These are phyloP conservation scores for Pseudocercospora cruenta DNA, from an alignment of 2,329 filamentous ascomycete species.

Conservation along the genomic window DNA sequence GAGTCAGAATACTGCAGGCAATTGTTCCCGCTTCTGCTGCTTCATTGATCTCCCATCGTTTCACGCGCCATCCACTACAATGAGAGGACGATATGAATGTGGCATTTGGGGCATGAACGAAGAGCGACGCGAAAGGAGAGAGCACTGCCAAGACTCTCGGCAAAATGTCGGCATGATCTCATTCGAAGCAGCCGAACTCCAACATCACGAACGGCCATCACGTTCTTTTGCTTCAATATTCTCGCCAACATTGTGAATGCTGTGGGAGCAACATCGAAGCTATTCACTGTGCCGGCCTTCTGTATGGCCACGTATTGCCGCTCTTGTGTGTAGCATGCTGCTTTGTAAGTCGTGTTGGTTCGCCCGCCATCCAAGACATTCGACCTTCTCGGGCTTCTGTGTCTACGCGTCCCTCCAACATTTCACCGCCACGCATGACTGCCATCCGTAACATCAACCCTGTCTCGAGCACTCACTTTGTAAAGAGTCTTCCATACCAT, in stretches of 20 bases:
- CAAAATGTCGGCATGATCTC: background rate
- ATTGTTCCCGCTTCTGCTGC: background rate
- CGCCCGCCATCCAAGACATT: conserved; percentile 5
- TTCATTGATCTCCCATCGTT: background rate
- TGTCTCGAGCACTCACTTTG: background rate
- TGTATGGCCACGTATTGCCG: background rate
- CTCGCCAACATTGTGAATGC: background rate
- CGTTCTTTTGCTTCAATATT: background rate
- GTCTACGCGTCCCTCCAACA: conserved; percentile 2
- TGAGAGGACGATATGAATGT: too few relatives aligned
- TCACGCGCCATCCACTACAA: background rate
- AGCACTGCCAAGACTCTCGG: background rate
- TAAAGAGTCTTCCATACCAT: background rate
- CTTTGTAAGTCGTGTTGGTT: conserved; percentile 3
- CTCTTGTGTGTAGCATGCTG: background rate
- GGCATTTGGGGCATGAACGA: background rate
- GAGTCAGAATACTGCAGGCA: background rate
- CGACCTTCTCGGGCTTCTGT: conserved; percentile 3
- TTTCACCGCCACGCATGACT: conserved; percentile 3
- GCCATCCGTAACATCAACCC: background rate
- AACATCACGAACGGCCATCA: background rate
- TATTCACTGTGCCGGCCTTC: background rate
- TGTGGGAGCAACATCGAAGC: background rate
- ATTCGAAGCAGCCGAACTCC: background rate
- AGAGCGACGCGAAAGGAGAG: background rate